Evolutionary conservation across 306 rosid genomes (phyloP), one percentile per base, ranked within the genome.

Genomic region (Vigna unguiculata): DNA sequence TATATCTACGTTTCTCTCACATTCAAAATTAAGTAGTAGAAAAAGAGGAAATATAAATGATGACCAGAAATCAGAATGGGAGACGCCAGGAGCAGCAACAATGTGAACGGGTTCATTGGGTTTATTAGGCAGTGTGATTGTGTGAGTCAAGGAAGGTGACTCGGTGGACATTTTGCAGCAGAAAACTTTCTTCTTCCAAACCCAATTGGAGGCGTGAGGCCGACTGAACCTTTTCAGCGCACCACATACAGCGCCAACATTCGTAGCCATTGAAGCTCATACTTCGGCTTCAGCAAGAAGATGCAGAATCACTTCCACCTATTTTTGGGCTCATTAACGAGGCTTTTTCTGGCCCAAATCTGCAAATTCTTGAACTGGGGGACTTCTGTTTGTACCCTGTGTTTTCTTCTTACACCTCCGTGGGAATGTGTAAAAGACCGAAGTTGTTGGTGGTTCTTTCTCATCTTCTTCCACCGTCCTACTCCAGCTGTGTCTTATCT

Each of bases 71-170:
- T 94, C 85, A 11, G 87, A 78, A 73, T 74, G 64, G 66, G 98
- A 94, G 81, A 94, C 49, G 9, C 89, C 86, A 7, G 93, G 91
- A 28, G 95, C 89, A 9, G 98, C 95, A 51, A 90, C 84, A 48
- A 94, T 80, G 52, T 78, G 89, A 74, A 94, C 88, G 45, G 96
- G 95, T 48, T 86, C 76, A 16, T 85, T 83, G 21, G 66, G 86
- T 80, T 86, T 89, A 60, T 51, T 79, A 13, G 89, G 91, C 11
- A 90, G 81, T 8, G 90, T 75, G 85, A 92, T 83, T 16, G 84
- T 83, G 85, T 87, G 96, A 77, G 77, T 75, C 38, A 80, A 69
- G 1, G 81, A 49, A 16, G 88, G 3, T 69, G 96, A 84, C 57
- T 85, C 89, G n/a, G 83, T 19, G 0, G 96, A 86, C 95, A 90